Conservation (phyloP, 345 rosid species). For the Melaleuca alternifolia region DNA sequence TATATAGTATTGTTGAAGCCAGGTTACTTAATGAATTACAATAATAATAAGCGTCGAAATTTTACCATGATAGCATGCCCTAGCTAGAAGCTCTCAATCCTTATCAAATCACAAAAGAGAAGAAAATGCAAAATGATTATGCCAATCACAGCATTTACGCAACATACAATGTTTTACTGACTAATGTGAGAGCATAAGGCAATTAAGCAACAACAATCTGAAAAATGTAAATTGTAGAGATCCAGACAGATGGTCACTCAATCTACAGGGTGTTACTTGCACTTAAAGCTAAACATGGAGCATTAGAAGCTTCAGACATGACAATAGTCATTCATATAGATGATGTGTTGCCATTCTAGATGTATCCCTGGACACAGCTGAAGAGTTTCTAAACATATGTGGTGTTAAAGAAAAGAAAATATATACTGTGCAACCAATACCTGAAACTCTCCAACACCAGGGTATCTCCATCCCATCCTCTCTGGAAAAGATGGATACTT, state of each 20-base stretch:
- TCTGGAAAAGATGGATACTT: conserved; percentile 82
- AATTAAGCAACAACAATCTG: background rate
- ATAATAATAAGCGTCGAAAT: background rate
- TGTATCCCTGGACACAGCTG: background rate
- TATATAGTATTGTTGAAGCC: background rate
- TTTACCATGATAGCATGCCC: background rate
- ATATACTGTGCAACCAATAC: conserved; percentile 31
- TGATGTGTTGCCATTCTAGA: background rate
- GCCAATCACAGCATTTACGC: background rate
- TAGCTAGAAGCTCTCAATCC: background rate
- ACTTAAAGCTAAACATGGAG: background rate
- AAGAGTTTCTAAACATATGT: background rate
- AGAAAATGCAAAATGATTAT: background rate
- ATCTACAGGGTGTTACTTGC: background rate
- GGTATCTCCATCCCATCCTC: conserved; percentile 89
- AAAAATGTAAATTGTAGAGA: background rate
- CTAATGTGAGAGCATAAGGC: background rate
- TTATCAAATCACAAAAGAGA: background rate
- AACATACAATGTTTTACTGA: background rate
- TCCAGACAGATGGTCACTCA: background rate
- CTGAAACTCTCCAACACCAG: conserved; percentile 99
- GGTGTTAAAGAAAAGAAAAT: background rate
- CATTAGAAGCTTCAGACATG: background rate
- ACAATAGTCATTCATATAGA: background rate
- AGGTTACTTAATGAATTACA: background rate